phyloP scores from a whole-genome alignment of 169 alveolate genomes.

The Cyclospora cayetanensis region DNA sequence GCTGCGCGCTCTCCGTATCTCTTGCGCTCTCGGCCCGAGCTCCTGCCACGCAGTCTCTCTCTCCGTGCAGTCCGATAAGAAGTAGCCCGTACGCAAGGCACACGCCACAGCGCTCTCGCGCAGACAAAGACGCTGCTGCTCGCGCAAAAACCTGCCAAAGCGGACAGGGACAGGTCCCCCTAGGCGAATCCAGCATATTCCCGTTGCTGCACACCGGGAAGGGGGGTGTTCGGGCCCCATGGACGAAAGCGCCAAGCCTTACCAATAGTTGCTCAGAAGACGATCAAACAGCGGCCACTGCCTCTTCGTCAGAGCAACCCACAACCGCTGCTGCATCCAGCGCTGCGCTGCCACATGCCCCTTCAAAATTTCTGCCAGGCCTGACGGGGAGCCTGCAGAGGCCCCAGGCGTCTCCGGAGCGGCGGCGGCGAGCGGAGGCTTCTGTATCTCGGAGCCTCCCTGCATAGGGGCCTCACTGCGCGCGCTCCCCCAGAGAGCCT shows the following conservation, averaged over 20 bases:
- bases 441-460: not conserved
- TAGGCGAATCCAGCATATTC: too few relatives aligned
- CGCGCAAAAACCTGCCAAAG: not conserved
- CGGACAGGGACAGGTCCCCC: too few relatives aligned
- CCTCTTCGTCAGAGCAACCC: constrained; percentile 37
- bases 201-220: too few relatives aligned
- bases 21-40: too few relatives aligned
- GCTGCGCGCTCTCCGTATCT: not conserved
- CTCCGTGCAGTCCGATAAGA: not conserved
- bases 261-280: constrained; percentile 13
- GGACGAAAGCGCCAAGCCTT: too few relatives aligned
- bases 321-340: constrained; percentile 54
- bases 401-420: not conserved
- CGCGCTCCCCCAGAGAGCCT: not conserved
- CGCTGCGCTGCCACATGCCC: constrained; percentile 43
- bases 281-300: constrained; percentile 23
- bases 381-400: not conserved
- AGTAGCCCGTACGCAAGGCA: not conserved
- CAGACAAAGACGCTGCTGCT: not conserved
- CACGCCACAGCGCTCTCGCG: not conserved
- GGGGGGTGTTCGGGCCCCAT: too few relatives aligned
- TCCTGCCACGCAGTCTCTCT: too few relatives aligned
- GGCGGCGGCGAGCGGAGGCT: not conserved
- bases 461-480: not conserved
- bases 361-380: not conserved